Percentiles rank a stretch among this genome's conserved stretches.
Evolutionary conservation across 257 asterid species (phyloP).

Genomic region (Solanum appendiculatum): DNA sequence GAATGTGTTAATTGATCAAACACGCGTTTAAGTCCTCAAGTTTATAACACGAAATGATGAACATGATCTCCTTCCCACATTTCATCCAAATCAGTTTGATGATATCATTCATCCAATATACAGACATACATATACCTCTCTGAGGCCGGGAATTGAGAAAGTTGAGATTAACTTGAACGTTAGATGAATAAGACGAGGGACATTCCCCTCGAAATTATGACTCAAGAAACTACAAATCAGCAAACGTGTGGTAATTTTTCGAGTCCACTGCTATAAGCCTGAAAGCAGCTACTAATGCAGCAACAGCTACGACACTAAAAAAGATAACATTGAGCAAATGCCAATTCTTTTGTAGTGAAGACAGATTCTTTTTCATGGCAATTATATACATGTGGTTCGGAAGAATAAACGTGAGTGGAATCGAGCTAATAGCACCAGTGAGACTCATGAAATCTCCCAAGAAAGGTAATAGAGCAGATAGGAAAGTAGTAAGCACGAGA

Average conservation of each 20-base stretch:
- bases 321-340: conserved; percentile 77
- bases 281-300: conserved; percentile 70
- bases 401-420: conserved; percentile 88
- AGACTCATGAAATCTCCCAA: conserved; percentile 99
- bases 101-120: background rate
- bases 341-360: conserved; percentile 57
- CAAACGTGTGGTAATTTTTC: conserved; percentile 46
- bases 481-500: conserved; percentile 47
- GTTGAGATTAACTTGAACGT: no score
- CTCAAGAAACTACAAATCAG: conserved; percentile 37
- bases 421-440: conserved; percentile 89
- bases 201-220: background rate
- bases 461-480: conserved; percentile 82
- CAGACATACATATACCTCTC: background rate
- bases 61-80: background rate
- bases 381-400: conserved; percentile 94
- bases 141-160: background rate
- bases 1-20: background rate
- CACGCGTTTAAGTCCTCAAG: background rate
- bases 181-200: background rate
- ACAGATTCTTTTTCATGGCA: conserved; percentile 46
- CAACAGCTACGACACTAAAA: conserved; percentile 46
- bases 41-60: background rate
- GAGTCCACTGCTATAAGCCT: conserved; percentile 72
- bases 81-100: background rate